Base-by-base conservation (phyloP, 441 rosid genomes). In the Adansonia grandidieri region DNA sequence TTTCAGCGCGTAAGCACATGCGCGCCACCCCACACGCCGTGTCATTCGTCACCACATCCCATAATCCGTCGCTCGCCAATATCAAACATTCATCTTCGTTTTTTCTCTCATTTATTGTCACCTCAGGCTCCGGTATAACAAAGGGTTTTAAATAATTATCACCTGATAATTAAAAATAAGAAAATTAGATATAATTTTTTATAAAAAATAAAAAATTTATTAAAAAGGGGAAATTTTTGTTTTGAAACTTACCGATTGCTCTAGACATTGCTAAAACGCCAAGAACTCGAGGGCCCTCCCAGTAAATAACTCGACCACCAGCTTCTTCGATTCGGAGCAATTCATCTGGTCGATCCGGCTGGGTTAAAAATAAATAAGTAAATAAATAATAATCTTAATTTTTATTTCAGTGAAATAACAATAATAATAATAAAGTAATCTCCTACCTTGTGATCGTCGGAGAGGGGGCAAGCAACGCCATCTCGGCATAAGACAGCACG, bases 301-400 rank as follows among this genome's bases (percentile, higher is more conserved):
- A 96, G 75, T 88, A 93, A 7, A 96, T 92, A 3, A 96, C 98
- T 1, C 97, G 93, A 65, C 99, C 99, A 0, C 99, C 99, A 0
- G 94, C 97, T 56, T 78, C 84, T 71, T 96, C 75, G 80, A 96
- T 93, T 78, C 99, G 86, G 15, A 37, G 48, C 70, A 93, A 80
- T 80, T 96, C 99, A 77, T 96, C 99, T 3, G 97, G 97, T 42
- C 99, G 89, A 83, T 96, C 98, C 77, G 98, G 98, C 99, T 95
- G 87, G 19, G 50, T 13, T 14, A 71, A 32, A 14, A 48, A 11
- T 5, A 64, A 14, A 44, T 17, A 66, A n/a, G 9, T 8, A 42
- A 66, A 9, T 10, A 9, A 48, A 1, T 9, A 51, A 24, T 14
- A 51, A 24, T 3, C 17, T 8, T n/a, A 5, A 2, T 48, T 69